A percentile compares a stretch with the other conserved stretches of the same genome.
These are phyloP conservation scores for Cryptococcus sp. DNA, from an alignment of 1,284 basidiomycete species.

Conservation along the genomic window DNA sequence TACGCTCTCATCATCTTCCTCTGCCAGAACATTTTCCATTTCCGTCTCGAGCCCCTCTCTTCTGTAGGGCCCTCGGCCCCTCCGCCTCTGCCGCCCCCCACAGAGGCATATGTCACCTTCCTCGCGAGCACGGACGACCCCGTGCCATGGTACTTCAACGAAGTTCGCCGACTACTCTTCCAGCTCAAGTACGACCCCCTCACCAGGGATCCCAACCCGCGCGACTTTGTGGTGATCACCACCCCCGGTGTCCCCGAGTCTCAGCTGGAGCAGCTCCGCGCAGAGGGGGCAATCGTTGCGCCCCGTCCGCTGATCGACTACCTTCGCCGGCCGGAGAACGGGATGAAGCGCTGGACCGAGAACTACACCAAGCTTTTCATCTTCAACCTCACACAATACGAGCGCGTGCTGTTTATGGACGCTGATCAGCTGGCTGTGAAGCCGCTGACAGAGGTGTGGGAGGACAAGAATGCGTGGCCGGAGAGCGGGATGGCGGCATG, in stretches of 20 bases:
- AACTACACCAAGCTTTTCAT: constrained; percentile 19
- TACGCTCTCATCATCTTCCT: constrained; percentile 55
- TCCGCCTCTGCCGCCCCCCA: too few relatives aligned
- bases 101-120: constrained; percentile 13
- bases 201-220: constrained; percentile 55
- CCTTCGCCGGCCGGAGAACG: neutral
- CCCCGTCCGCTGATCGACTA: neutral
- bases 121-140: constrained; percentile 1
- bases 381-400: constrained; percentile 15
- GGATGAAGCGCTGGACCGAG: constrained; percentile 2
- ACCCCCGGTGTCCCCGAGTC: neutral
- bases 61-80: too few relatives aligned
- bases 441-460: constrained; percentile 17
- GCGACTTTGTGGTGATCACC: constrained; percentile 61
- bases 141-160: constrained; percentile 49
- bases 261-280: neutral
- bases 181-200: constrained; percentile 9
- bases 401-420: constrained; percentile 17
- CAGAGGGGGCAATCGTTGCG: constrained; percentile 1
- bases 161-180: constrained; percentile 8
- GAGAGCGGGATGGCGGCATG: constrained; percentile 7
- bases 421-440: constrained; percentile 14
- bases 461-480: neutral
- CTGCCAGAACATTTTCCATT: too few relatives aligned
- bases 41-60: too few relatives aligned